Base-by-base conservation (phyloP, 306 rosid genomes). In the Malus orientalis region DNA sequence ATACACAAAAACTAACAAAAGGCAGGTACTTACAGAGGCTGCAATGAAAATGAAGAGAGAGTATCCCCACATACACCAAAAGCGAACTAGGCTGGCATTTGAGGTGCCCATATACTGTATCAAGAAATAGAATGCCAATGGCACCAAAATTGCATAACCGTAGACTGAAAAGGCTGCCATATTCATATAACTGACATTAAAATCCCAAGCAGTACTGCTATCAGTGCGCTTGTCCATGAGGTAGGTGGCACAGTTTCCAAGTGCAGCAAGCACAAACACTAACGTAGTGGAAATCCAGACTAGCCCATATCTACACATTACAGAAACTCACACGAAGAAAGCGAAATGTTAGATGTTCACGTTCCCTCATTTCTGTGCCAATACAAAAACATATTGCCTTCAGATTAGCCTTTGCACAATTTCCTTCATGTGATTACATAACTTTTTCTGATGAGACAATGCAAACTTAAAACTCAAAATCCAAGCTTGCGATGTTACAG, bases 51-150 rank as follows among this genome's bases (percentile, higher is more conserved):
- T 84, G 87, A 90, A 81, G 78, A 95, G 97, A 76, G 98, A 95
- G 85, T 95, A 95, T 54, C 98, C 98, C 98, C 98, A 95, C 96
- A 95, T 84, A 81, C 97, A 95, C 98, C 98, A 95, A 80, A 92
- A 88, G 65, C 81, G 87, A 72, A 92, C 67, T 73, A 95, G 96
- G 84, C 85, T 90, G 51, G 93, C 83, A 74, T 83, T 88, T 64
- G 97, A 74, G 8, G 55, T 51, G 71, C 98, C 98, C 90, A 90
- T 62, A 74, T 95, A 92, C 77, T 87, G 93, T 38, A 95, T 96
- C 86, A 85, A 82, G 83, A 95, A 92, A 78, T 88, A 95, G 83
- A 88, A 95, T 59, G 93, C 95, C 88, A 89, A 49, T 11, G 98
- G 98, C 75, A 95, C 96, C 87, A 84, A 81, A 67, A 88, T 79